phyloP scores from a whole-genome alignment of 2,329 filamentous ascomycete genomes.

The Diaporthe longicolla region DNA sequence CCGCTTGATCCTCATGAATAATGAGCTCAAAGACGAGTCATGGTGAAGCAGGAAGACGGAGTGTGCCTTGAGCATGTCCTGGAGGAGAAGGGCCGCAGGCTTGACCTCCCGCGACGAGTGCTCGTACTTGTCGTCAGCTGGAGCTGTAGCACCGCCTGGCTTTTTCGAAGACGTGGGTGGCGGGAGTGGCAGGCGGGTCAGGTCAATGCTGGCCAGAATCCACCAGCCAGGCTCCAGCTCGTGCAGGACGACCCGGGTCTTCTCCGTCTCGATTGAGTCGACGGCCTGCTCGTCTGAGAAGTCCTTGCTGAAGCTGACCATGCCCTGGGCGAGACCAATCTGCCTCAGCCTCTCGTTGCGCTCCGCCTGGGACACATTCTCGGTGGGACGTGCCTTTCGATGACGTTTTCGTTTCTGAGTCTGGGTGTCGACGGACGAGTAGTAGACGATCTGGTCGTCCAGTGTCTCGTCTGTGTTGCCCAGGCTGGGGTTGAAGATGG shows the following conservation, averaged over 20 bases:
- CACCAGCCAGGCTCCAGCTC: constrained; percentile 96
- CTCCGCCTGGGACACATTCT: constrained; percentile 70
- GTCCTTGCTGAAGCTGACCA: constrained; percentile 91
- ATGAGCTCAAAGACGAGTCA: constrained; percentile 77
- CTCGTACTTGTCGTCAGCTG: constrained; percentile 68
- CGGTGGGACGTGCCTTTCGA: constrained; percentile 58
- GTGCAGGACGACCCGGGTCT: constrained; percentile 84
- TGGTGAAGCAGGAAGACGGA: constrained; percentile 90
- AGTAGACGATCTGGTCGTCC: constrained; percentile 92
- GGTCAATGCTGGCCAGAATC: constrained; percentile 89
- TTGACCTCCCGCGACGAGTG: constrained; percentile 94
- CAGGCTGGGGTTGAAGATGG: constrained; percentile 94
- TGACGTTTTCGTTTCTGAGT: constrained; percentile 57
- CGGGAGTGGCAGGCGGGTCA: constrained; percentile 80
- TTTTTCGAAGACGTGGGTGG: constrained; percentile 56
- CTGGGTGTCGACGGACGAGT: constrained; percentile 74
- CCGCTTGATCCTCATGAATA: constrained; percentile 76
- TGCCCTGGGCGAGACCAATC: constrained; percentile 95
- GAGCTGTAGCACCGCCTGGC: constrained; percentile 43
- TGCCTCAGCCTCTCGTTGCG: constrained; percentile 90
- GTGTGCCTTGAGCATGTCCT: constrained; percentile 87
- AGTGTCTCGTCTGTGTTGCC: constrained; percentile 72
- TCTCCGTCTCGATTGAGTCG: constrained; percentile 92
- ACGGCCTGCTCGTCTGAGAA: constrained; percentile 85
- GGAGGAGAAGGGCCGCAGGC: constrained; percentile 81